phyloP scores from a whole-genome alignment of 805 yeast species.

The Komagataella mondaviorum region DNA sequence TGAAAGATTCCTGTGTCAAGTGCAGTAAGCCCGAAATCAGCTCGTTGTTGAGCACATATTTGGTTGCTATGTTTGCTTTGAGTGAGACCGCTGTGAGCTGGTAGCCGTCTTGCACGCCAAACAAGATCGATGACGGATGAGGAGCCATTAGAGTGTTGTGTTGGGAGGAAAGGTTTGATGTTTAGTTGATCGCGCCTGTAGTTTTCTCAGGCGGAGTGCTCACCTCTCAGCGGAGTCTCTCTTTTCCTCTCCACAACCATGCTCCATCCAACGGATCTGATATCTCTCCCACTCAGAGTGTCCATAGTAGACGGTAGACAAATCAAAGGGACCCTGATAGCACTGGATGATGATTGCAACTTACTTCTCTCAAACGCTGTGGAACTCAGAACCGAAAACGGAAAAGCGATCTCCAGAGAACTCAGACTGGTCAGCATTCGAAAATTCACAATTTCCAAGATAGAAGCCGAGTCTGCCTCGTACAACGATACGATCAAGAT shows the following conservation, averaged over 20 bases:
- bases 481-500: conserved; percentile 6
- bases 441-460: conserved; percentile 19
- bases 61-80: conserved; percentile 19
- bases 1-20: neutral
- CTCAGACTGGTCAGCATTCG: conserved; percentile 46
- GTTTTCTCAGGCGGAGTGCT: neutral
- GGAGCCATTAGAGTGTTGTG: neutral
- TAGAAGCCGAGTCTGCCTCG: conserved; percentile 13
- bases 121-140: conserved; percentile 4
- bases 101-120: conserved; percentile 3
- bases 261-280: conserved; percentile 18
- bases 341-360: conserved; percentile 29
- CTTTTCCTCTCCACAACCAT: conserved; percentile 5
- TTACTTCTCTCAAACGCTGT: conserved; percentile 23
- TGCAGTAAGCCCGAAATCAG: conserved; percentile 9
- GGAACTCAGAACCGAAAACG: conserved; percentile 12
- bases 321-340: conserved; percentile 23
- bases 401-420: conserved; percentile 14
- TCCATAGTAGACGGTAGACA: conserved; percentile 17
- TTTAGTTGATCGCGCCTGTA: neutral
- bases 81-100: conserved; percentile 13
- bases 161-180: neutral
- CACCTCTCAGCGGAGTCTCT: neutral
- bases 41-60: conserved; percentile 18
- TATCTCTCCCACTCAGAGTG: conserved; percentile 16